phyloP scores from a whole-genome alignment of 345 rosid species.

The Anastatica hierochuntica region DNA sequence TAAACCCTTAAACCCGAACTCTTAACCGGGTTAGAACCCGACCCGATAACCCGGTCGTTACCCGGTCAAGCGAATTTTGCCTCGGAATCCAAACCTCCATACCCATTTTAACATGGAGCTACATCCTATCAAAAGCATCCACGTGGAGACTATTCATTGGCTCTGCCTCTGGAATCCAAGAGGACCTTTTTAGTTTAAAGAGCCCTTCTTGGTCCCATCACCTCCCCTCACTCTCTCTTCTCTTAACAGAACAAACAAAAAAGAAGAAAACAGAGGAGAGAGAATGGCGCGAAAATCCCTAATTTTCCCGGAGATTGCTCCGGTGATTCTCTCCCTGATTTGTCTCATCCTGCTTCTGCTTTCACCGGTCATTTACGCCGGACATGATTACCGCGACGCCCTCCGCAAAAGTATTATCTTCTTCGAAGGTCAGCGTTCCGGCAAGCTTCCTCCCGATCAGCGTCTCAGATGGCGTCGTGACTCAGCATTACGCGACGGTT shows the following conservation, averaged over 20 bases:
- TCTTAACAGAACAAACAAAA: not conserved
- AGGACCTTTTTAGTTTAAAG: slow-evolving; percentile 44
- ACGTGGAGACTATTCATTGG: slow-evolving; percentile 41
- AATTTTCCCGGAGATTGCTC: slow-evolving; percentile 1
- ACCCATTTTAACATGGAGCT: slow-evolving; percentile 16
- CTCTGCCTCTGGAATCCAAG: slow-evolving; percentile 60
- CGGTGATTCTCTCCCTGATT: slow-evolving; percentile 4
- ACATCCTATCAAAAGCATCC: slow-evolving; percentile 21
- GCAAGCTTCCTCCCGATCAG: slow-evolving; percentile 66
- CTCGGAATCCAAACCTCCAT: slow-evolving; percentile 30
- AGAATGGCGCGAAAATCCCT: slow-evolving; percentile 53
- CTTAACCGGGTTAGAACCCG: slow-evolving; percentile 5
- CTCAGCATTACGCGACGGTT: slow-evolving; percentile 82
- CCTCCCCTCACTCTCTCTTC: slow-evolving; percentile 4
- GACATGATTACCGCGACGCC: slow-evolving; percentile 63
- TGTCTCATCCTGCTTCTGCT: slow-evolving; percentile 22
- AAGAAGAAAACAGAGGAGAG: not conserved
- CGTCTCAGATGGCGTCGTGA: slow-evolving; percentile 75
- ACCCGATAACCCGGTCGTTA: slow-evolving; percentile 37
- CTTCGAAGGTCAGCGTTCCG: slow-evolving; percentile 97
- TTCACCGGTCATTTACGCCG: slow-evolving; percentile 16
- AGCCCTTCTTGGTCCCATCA: slow-evolving; percentile 11
- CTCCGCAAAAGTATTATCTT: slow-evolving; percentile 80
- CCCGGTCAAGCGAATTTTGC: no score
- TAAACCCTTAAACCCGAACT: not conserved